Conservation (phyloP, 345 rosid genomes). For the Moricandia arvensis region DNA sequence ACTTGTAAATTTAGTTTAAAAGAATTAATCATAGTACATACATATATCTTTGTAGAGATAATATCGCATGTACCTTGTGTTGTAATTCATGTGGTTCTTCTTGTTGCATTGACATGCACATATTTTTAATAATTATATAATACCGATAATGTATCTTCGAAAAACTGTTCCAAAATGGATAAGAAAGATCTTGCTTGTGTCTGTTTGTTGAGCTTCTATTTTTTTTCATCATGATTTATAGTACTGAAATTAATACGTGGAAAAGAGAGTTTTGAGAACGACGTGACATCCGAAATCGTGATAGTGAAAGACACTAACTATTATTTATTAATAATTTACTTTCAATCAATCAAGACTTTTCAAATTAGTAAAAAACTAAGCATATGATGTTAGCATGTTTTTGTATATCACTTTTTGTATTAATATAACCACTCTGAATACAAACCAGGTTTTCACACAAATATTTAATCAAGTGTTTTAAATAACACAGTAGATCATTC, state of each 20-base stretch:
- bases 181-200: slow-evolving; percentile 10
- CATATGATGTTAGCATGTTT: slow-evolving; percentile 2
- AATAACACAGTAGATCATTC: neutral
- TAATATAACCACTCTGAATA: neutral
- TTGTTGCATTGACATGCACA: too few species aligned
- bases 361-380: neutral
- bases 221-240: neutral
- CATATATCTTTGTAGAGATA: too few species aligned
- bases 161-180: slow-evolving; percentile 12
- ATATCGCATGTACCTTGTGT: too few species aligned
- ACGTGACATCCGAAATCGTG: slow-evolving; percentile 17
- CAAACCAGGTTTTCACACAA: neutral
- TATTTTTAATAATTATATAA: neutral
- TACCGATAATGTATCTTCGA: slow-evolving; percentile 10
- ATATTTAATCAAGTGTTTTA: neutral
- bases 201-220: slow-evolving; percentile 5
- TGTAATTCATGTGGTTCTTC: too few species aligned
- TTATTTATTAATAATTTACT: neutral
- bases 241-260: neutral
- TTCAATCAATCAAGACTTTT: slow-evolving; percentile 5
- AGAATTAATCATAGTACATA: too few species aligned
- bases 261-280: slow-evolving; percentile 19
- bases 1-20: too few species aligned
- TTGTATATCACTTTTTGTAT: neutral
- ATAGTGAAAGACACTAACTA: slow-evolving; percentile 7